Evolutionary conservation across 352 stramenopile species (phyloP).

Genomic region (Globisporangium paddicum): DNA sequence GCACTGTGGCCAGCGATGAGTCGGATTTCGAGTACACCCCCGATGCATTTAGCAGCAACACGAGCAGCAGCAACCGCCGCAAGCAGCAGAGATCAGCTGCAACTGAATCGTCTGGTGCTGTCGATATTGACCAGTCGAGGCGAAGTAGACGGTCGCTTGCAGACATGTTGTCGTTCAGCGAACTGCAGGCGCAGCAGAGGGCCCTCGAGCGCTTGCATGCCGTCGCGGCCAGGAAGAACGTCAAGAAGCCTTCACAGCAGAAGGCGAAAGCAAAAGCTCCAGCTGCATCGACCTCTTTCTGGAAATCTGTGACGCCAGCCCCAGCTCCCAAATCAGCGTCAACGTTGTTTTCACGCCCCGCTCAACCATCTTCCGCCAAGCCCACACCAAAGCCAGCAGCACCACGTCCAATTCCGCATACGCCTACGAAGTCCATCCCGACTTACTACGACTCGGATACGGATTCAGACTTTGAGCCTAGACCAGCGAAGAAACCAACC

Average conservation of each 20-base stretch:
- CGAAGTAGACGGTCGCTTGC: constrained; percentile 22
- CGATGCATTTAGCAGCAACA: background rate
- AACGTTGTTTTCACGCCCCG: background rate
- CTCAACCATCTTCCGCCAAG: background rate
- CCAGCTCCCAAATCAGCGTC: background rate
- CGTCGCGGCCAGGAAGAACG: constrained; percentile 4
- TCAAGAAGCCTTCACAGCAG: constrained; percentile 13
- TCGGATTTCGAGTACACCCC: constrained; percentile 7
- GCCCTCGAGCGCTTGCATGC: constrained; percentile 29
- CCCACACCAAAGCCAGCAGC: background rate
- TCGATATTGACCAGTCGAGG: constrained; percentile 2
- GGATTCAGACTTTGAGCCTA: constrained; percentile 10
- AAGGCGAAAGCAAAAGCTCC: background rate
- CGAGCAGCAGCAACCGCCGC: background rate
- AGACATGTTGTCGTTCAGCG: constrained; percentile 46
- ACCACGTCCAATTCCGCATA: background rate
- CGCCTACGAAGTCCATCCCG: background rate
- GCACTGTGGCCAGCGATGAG: background rate
- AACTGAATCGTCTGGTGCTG: background rate
- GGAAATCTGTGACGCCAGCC: background rate
- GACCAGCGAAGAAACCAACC: background rate
- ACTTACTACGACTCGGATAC: constrained; percentile 12
- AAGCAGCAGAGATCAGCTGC: background rate
- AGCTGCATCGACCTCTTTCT: background rate
- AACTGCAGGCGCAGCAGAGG: constrained; percentile 60